Percentiles rank a stretch among this genome's conserved stretches.
phyloP scores from a whole-genome alignment of 345 rosid genomes.

The Eucalyptus paniculata region DNA sequence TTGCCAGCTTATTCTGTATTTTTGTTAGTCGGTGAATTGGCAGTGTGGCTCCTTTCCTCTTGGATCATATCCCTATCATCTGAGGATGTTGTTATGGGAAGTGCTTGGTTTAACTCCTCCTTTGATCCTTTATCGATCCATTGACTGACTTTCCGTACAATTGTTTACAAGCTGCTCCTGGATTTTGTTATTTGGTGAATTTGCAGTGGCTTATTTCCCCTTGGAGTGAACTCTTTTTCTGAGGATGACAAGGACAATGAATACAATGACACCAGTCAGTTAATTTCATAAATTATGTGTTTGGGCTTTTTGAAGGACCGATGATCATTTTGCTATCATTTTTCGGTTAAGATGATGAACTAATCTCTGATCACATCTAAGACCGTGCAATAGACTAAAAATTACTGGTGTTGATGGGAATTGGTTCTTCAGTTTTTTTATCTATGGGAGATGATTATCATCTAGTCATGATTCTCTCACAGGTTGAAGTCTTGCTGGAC shows the following conservation, averaged over 20 bases:
- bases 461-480: not conserved
- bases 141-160: not conserved
- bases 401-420: not conserved
- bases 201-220: not conserved
- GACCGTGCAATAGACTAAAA: not conserved
- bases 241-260: not conserved
- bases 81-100: not conserved
- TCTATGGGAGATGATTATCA: not conserved
- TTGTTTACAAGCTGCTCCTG: not conserved
- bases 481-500: not conserved
- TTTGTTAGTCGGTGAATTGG: not conserved
- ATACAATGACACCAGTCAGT: not conserved
- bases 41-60: not conserved
- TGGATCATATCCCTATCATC: not conserved
- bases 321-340: not conserved
- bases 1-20: not conserved
- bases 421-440: not conserved
- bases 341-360: not conserved
- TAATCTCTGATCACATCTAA: not conserved
- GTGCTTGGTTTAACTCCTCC: not conserved
- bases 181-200: not conserved
- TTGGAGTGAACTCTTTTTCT: not conserved
- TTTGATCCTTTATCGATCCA: not conserved
- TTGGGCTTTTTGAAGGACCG: not conserved
- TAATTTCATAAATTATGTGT: not conserved